These are phyloP conservation scores for Trichoderma semiorbis DNA, from an alignment of 2,329 filamentous ascomycete genomes.

Conservation along the genomic window DNA sequence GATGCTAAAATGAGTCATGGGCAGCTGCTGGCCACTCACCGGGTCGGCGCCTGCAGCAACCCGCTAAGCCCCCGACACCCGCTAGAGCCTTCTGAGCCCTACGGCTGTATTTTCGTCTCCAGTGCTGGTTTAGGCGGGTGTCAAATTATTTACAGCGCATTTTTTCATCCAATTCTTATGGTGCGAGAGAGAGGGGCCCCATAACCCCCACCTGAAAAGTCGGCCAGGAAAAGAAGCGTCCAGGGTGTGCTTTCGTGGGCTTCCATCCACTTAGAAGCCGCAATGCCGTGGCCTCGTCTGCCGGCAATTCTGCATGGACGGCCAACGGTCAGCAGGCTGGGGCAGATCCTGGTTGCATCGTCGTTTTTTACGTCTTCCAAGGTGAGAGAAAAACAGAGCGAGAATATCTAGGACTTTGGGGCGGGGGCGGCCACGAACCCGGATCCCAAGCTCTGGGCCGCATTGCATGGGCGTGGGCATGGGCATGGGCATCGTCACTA, in stretches of 20 bases:
- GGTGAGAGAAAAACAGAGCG: background rate
- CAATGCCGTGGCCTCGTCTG: background rate
- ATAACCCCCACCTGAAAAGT: background rate
- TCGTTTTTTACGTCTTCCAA: background rate
- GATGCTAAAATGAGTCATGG: background rate
- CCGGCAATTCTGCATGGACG: background rate
- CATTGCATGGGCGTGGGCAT: background rate
- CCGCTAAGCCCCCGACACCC: conserved; percentile 26
- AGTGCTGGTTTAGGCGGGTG: no score
- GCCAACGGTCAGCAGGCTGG: background rate
- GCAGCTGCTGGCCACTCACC: conserved; percentile 32
- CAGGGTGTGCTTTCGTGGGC: background rate
- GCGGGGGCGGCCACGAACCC: background rate
- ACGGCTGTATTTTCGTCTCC: no score
- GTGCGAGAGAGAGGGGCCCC: background rate
- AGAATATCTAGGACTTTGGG: background rate
- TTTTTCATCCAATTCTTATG: background rate
- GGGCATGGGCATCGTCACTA: background rate
- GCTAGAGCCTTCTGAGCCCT: background rate
- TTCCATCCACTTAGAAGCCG: background rate
- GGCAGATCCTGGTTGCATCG: background rate
- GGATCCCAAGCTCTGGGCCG: background rate
- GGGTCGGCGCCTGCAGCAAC: conserved; percentile 30
- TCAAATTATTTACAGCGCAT: background rate
- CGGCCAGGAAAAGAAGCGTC: background rate